Percentiles rank a stretch among this genome's conserved stretches.
phyloP scores from a whole-genome alignment of 2,329 filamentous ascomycete species.

The Aureobasidium sp. region DNA sequence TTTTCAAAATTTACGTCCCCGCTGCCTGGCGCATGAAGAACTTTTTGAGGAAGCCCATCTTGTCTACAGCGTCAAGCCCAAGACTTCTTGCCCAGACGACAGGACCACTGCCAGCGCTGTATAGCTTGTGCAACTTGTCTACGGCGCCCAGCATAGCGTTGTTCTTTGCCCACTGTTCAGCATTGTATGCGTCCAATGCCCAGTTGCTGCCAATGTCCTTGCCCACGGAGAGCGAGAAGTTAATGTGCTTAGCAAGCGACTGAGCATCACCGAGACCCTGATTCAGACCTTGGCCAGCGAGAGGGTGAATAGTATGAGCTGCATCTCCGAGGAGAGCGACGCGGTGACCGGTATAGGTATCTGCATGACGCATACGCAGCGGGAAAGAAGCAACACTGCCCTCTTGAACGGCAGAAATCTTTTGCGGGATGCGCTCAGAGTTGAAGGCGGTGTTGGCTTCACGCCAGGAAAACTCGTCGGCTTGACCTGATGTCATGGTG shows the following conservation, averaged over 20 bases:
- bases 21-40: slow-evolving; percentile 71
- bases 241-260: slow-evolving; percentile 65
- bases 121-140: slow-evolving; percentile 89
- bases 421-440: slow-evolving; percentile 48
- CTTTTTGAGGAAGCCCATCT: slow-evolving; percentile 65
- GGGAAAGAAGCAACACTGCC: slow-evolving; percentile 83
- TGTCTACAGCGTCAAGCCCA: slow-evolving; percentile 69
- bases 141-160: slow-evolving; percentile 67
- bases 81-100: slow-evolving; percentile 71
- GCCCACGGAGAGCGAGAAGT: slow-evolving; percentile 69
- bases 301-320: slow-evolving; percentile 88
- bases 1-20: slow-evolving; percentile 17
- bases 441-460: slow-evolving; percentile 55
- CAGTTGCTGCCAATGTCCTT: slow-evolving; percentile 77
- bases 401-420: slow-evolving; percentile 63
- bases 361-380: slow-evolving; percentile 83
- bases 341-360: slow-evolving; percentile 85
- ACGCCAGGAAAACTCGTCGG: slow-evolving; percentile 79
- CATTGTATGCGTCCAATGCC: slow-evolving; percentile 72
- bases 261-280: slow-evolving; percentile 85
- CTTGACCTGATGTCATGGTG: slow-evolving; percentile 42
- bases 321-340: slow-evolving; percentile 88
- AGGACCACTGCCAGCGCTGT: slow-evolving; percentile 70
- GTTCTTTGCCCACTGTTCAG: slow-evolving; percentile 75
- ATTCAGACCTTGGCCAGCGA: slow-evolving; percentile 91